phyloP scores from a whole-genome alignment of 495 filamentous ascomycete species.

The Podospora pseudocomata region DNA sequence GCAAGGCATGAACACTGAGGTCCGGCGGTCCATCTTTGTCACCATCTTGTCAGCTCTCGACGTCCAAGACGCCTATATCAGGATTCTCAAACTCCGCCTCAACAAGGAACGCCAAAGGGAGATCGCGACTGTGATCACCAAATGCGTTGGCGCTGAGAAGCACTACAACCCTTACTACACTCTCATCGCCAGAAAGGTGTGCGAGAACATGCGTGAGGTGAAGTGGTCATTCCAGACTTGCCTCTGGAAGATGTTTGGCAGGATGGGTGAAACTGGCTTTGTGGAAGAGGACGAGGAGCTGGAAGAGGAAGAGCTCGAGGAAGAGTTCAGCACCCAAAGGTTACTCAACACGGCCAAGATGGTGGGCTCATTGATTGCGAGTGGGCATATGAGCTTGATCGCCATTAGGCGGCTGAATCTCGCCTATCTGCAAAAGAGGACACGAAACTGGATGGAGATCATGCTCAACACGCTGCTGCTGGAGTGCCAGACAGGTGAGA shows the following conservation, averaged over 20 bases:
- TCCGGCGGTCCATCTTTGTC: constrained; percentile 88
- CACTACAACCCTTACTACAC: constrained; percentile 92
- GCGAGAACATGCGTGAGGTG: constrained; percentile 65
- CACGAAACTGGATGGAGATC: constrained; percentile 72
- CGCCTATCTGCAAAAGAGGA: constrained; percentile 69
- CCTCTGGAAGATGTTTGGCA: constrained; percentile 83
- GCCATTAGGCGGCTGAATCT: constrained; percentile 76
- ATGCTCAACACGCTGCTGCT: constrained; percentile 72
- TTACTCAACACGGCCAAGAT: constrained; percentile 89
- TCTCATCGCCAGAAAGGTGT: constrained; percentile 71
- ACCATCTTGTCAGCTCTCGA: constrained; percentile 85
- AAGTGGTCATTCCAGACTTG: constrained; percentile 80
- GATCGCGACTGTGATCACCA: constrained; percentile 81
- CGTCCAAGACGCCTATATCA: constrained; percentile 74
- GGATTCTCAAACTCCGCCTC: constrained; percentile 75
- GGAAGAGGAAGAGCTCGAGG: constrained; percentile 50
- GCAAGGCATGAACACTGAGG: constrained; percentile 91
- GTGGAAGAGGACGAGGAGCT: constrained; percentile 49
- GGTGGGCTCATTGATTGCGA: constrained; percentile 71
- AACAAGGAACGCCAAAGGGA: constrained; percentile 83
- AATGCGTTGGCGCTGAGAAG: constrained; percentile 79
- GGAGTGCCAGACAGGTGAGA: constrained; percentile 42
- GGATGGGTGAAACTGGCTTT: constrained; percentile 70
- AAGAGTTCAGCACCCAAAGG: constrained; percentile 52
- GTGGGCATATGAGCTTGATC: constrained; percentile 58